phyloP scores from a whole-genome alignment of 2,329 filamentous ascomycete genomes.

The Cadophora gregata region DNA sequence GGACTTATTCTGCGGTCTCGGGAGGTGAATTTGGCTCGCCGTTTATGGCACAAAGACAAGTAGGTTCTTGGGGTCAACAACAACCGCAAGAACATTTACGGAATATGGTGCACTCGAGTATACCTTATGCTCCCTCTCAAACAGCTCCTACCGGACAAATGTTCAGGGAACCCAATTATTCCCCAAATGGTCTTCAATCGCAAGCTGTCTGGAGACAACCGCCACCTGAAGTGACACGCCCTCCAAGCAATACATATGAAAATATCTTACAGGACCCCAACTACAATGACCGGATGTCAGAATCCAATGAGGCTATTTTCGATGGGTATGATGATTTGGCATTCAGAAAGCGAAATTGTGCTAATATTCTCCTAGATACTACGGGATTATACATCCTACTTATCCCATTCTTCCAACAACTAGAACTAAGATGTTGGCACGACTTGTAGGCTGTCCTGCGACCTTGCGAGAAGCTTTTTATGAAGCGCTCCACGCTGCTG shows the following conservation, averaged over 20 bases:
- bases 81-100: constrained; percentile 33
- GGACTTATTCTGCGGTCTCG: constrained; percentile 55
- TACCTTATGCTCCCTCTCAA: constrained; percentile 29
- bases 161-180: constrained; percentile 41
- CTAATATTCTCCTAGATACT: constrained; percentile 59
- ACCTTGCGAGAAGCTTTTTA: constrained; percentile 68
- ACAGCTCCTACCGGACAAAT: constrained; percentile 25
- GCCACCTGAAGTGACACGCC: constrained; percentile 38
- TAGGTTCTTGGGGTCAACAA: constrained; percentile 34
- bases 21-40: constrained; percentile 51
- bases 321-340: constrained; percentile 45
- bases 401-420: constrained; percentile 69
- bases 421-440: constrained; percentile 59
- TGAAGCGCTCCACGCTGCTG: constrained; percentile 64
- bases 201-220: constrained; percentile 43
- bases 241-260: constrained; percentile 40
- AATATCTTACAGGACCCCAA: constrained; percentile 34
- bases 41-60: constrained; percentile 45
- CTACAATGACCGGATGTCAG: constrained; percentile 42
- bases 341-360: constrained; percentile 5
- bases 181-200: constrained; percentile 42
- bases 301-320: constrained; percentile 53
- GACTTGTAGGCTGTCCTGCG: constrained; percentile 61
- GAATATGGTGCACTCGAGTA: constrained; percentile 30
- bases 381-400: constrained; percentile 67